Evolutionary conservation across 305 asterid species (phyloP).

Genomic region (Rubia occidens): DNA sequence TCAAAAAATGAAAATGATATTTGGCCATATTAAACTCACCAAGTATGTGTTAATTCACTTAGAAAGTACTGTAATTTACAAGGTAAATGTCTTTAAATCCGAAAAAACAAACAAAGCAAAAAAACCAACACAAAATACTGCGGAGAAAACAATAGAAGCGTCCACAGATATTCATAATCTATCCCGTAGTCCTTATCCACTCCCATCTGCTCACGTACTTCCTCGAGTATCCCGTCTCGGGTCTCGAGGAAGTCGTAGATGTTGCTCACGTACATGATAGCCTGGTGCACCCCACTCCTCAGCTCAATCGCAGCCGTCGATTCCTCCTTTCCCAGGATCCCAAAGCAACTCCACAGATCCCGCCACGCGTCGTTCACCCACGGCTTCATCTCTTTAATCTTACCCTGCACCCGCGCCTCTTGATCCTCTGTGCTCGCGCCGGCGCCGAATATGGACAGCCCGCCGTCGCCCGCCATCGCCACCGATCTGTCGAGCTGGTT

Average conservation of each 20-base stretch:
- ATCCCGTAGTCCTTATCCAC: not conserved
- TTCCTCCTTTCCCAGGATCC: slow-evolving; percentile 6
- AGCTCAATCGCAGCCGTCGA: slow-evolving; percentile 18
- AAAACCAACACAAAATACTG: slow-evolving; percentile 34
- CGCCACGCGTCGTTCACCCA: slow-evolving; percentile 11
- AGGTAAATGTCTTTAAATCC: slow-evolving; percentile 12
- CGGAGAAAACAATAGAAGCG: slow-evolving; percentile 23
- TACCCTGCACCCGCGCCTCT: slow-evolving; percentile 2
- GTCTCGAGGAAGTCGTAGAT: slow-evolving; percentile 10
- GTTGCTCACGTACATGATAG: slow-evolving; percentile 11
- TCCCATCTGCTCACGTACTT: not conserved
- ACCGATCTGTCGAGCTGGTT: slow-evolving; percentile 23
- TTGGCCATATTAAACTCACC: not conserved
- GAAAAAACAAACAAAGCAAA: slow-evolving; percentile 34
- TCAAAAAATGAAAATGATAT: not conserved
- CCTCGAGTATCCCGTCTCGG: not conserved
- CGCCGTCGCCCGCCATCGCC: slow-evolving; percentile 11
- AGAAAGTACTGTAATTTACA: not conserved
- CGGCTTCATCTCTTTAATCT: not conserved
- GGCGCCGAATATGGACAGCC: not conserved
- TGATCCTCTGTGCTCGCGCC: not conserved
- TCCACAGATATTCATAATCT: not conserved
- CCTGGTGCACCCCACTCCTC: slow-evolving; percentile 7
- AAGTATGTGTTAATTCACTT: not conserved
- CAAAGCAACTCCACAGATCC: slow-evolving; percentile 13